Conservation (phyloP, 768 basidiomycete species). For the Termitomyces sp. region DNA sequence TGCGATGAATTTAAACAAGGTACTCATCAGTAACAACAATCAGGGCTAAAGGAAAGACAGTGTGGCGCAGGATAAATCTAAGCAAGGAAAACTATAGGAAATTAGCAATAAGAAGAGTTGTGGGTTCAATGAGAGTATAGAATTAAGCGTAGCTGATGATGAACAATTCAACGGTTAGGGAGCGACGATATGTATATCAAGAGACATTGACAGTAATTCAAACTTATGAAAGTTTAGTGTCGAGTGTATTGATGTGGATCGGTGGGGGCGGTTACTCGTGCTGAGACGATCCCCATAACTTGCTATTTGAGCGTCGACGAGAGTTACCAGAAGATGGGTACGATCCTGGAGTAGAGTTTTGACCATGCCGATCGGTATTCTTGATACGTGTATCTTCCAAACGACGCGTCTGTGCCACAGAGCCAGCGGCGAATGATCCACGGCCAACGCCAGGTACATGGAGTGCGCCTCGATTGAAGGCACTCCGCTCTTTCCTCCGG, state of each 20-base stretch:
- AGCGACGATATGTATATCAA: neutral
- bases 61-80: neutral
- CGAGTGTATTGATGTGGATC: neutral
- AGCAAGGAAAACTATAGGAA: neutral
- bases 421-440: constrained; percentile 6
- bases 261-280: neutral
- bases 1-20: neutral
- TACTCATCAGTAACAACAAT: neutral
- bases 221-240: neutral
- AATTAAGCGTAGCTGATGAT: neutral
- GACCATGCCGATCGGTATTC: constrained; percentile 2
- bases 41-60: neutral
- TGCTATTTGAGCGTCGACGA: neutral
- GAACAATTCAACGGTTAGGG: neutral
- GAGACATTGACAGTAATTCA: neutral
- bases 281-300: neutral
- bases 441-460: constrained; percentile 36
- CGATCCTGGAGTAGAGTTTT: neutral
- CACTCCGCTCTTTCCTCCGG: constrained; percentile 77
- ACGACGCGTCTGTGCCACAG: constrained; percentile 11
- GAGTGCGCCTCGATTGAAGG: constrained; percentile 67
- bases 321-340: neutral
- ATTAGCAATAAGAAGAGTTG: neutral
- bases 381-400: constrained; percentile 11
- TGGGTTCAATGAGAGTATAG: neutral